Evolutionary conservation across 139 green algal species (phyloP), one percentile per base, ranked within the genome.

Genomic region (Tetradesmus obliquus): DNA sequence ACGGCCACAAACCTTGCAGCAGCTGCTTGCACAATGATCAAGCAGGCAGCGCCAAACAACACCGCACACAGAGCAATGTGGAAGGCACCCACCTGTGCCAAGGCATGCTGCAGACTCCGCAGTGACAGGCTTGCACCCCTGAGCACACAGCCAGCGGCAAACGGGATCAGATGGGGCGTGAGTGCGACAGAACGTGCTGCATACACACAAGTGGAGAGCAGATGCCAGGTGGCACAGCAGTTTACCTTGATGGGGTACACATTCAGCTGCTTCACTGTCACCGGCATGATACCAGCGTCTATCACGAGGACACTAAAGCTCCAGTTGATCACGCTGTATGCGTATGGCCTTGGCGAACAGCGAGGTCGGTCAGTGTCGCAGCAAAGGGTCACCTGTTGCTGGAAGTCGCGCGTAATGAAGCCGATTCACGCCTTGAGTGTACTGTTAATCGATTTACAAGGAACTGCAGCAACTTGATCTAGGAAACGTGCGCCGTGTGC

Each of bases 211-310:
- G 8, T 71, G 19, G 2, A 71, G 66, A 76, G 15, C 66, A 76
- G 66, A 76, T 4, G 66, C 15, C 5, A 24, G 66, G 32, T 45
- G 32, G 32, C 32, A 76, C 15, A 76, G 17, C 66, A 76, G 66
- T 13, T n/a, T 19, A 76, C 66, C 71, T 97, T 97, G 8, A 97
- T 85, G 4, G 95, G 82, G 55, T 87, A 87, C 1, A 87, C 55
- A 5, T 54, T 9, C 2, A 87, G 55, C 55, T 87, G 22, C 76
- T 82, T 82, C 8, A 82, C 76, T 55, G 76, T 53, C 2, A 82
- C 24, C 20, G 76, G 24, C 76, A 82, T 82, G n/a, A 19, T 19
- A 3, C 10, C 15, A 24, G 17, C 5, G 66, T 45, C 32, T 45
- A 45, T 45, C 32, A 45, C 32, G 32, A 45, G 32, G 32, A 45